Evolutionary conservation across 1,139 yeast genomes (phyloP).

Genomic region (Suhomyces guaymorum): DNA sequence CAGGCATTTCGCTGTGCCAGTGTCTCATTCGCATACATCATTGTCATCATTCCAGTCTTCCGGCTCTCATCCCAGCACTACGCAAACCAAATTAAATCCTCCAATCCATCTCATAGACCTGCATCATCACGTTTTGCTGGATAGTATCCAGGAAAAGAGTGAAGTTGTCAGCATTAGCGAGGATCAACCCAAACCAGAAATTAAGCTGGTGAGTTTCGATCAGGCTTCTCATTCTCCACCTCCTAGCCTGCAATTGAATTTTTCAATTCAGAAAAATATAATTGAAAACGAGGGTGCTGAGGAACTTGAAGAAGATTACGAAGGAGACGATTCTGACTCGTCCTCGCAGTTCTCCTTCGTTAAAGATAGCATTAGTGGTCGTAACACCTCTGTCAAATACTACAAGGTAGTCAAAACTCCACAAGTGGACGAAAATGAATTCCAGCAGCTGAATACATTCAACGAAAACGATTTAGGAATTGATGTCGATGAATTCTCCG

Average conservation of each 20-base stretch:
- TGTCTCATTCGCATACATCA: conserved; percentile 13
- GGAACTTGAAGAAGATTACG: conserved; percentile 21
- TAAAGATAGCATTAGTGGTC: conserved; percentile 52
- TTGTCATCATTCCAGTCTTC: conserved; percentile 11
- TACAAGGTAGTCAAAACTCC: conserved; percentile 42
- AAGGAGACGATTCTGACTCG: conserved; percentile 28
- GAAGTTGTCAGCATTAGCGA: conserved; percentile 1
- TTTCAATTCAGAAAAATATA: conserved; percentile 5
- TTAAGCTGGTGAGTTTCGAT: conserved; percentile 22
- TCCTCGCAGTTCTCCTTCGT: conserved; percentile 62
- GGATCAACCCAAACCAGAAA: conserved; percentile 10
- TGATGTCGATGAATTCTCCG: conserved; percentile 38
- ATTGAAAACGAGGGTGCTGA: conserved; percentile 3
- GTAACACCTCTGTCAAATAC: conserved; percentile 64
- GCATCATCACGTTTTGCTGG: conserved; percentile 1
- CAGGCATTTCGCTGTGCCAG: conserved; percentile 2
- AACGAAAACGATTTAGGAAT: conserved; percentile 33
- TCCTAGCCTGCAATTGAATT: conserved; percentile 3
- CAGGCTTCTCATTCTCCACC: conserved; percentile 2
- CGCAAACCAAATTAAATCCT: conserved; percentile 10
- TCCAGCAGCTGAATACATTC: conserved; percentile 22
- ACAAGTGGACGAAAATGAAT: conserved; percentile 15
- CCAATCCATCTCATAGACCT: conserved; percentile 6
- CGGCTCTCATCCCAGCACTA: conserved; percentile 6
- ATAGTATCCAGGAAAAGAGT: conserved; percentile 3